Conservation (phyloP, 1,284 basidiomycete species). For the Volvariella volvacea region DNA sequence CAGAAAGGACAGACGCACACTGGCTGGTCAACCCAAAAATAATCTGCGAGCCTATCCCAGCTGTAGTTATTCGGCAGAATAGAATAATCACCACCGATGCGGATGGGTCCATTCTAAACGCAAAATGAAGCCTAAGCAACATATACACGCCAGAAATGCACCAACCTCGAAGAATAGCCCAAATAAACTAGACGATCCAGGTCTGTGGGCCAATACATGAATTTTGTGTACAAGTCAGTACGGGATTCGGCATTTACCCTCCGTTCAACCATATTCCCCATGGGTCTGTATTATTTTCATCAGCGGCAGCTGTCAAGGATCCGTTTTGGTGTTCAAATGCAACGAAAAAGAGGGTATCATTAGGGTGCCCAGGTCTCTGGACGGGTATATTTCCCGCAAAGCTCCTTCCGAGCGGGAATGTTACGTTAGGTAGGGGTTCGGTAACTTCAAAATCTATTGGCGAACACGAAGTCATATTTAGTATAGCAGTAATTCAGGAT, state of each 20-base stretch:
- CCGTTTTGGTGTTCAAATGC: constrained; percentile 56
- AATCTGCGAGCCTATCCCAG: constrained; percentile 58
- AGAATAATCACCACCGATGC: constrained; percentile 42
- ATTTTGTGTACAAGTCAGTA: too few relatives aligned
- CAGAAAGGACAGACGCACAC: constrained; percentile 36
- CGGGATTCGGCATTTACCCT: constrained; percentile 34
- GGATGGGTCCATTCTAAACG: constrained; percentile 68
- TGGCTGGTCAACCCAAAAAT: constrained; percentile 70
- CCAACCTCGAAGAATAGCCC: constrained; percentile 62
- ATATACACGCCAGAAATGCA: constrained; percentile 70
- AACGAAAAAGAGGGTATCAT: constrained; percentile 70
- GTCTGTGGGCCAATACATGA: constrained; percentile 30
- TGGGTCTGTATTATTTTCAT: constrained; percentile 35
- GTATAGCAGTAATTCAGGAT: background rate
- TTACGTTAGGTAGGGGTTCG: constrained; percentile 53
- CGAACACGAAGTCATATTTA: constrained; percentile 1
- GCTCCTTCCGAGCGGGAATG: constrained; percentile 46
- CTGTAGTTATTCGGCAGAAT: constrained; percentile 44
- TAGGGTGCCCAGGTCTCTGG: constrained; percentile 55
- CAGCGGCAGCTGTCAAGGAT: constrained; percentile 41
- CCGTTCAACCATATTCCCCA: constrained; percentile 77
- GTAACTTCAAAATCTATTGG: constrained; percentile 50
- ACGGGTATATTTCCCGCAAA: constrained; percentile 68
- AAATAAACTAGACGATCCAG: constrained; percentile 63
- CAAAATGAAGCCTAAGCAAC: constrained; percentile 55